Evolutionary conservation across 2,329 filamentous ascomycete species (phyloP), one percentile per base, ranked within the genome.

Genomic region (Penicillium sp.): DNA sequence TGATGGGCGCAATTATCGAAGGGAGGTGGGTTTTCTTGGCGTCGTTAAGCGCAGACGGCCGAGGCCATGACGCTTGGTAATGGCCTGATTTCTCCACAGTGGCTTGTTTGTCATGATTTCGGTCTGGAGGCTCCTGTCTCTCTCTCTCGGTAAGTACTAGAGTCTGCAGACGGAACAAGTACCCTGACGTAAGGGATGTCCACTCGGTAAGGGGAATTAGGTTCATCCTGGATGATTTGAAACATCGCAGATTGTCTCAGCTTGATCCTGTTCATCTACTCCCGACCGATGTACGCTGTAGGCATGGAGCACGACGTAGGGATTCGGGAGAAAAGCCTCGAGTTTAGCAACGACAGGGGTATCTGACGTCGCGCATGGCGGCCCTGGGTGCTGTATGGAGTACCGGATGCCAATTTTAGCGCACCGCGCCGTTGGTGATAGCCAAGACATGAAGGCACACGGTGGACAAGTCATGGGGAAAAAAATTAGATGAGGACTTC

Each of bases 1-100:
- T 27, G 24, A 5, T 27, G 24, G 24, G 24, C 21, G n/a, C 21
- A 42, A 42, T 24, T 4, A 42, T 24, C 18, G 14, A 38, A 38
- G 18, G 6, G 5, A 32, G 21, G 52, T 50, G 46, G 31, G 31
- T 32, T 44, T 27, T 29, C 56, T 54, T 54, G 54, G 54, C 56
- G 38, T 51, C 34, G 48, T 54, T 56, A 3, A 18, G 16, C 22
- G 34, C 31, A 36, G 39, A n/a, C 38, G 54, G 56, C 54, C 54
- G 54, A 59, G 56, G 42, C 54, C 56, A 31, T 36, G 40, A 24
- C 54, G 54, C 54, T 58, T 58, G 54, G 54, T 59, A 59, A 59
- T 57, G 27, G 48, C 3, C 6, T 8, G n/a, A 31, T 18, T 16
- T 10, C 42, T 18, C 42, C 42, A 18, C 38, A 40, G n/a, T 18